Conservation (phyloP, 345 rosid species). For the Bretschneidera sinensis region DNA sequence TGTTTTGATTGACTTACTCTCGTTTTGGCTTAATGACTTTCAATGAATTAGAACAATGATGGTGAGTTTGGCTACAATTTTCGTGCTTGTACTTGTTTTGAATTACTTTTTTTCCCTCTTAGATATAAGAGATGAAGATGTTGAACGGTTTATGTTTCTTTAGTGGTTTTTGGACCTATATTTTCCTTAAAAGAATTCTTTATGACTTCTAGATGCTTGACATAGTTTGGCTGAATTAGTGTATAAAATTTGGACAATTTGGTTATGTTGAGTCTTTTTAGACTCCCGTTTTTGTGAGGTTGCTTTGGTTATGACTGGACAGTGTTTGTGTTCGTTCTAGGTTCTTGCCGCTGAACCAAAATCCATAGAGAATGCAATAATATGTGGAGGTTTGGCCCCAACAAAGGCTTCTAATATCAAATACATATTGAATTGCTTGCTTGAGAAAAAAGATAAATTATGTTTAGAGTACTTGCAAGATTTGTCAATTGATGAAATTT, state of each 20-base stretch:
- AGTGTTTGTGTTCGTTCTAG: slow-evolving; percentile 28
- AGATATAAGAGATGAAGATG: too few relatives aligned
- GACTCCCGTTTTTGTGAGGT: background rate
- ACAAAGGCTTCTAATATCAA: slow-evolving; percentile 71
- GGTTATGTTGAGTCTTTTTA: background rate
- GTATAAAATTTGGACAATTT: background rate
- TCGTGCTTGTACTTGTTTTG: too few relatives aligned
- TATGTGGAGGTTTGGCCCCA: slow-evolving; percentile 92
- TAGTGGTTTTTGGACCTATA: too few relatives aligned
- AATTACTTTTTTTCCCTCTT: too few relatives aligned
- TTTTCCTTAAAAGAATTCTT: too few relatives aligned
- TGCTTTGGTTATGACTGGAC: slow-evolving; percentile 2
- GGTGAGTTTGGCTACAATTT: too few relatives aligned
- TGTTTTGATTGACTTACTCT: too few relatives aligned
- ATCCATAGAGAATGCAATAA: slow-evolving; percentile 59
- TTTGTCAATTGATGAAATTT: slow-evolving; percentile 58
- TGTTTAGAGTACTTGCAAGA: slow-evolving; percentile 74
- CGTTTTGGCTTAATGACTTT: too few relatives aligned
- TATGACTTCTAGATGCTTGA: too few relatives aligned
- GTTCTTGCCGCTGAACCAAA: slow-evolving; percentile 64
- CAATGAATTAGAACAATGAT: too few relatives aligned
- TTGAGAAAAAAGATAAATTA: slow-evolving; percentile 53
- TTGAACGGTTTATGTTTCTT: too few relatives aligned
- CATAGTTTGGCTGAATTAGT: too few relatives aligned
- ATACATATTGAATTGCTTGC: slow-evolving; percentile 55